Conservation (phyloP, 2,329 filamentous ascomycete species). For the Aspergillus clavatus region DNA sequence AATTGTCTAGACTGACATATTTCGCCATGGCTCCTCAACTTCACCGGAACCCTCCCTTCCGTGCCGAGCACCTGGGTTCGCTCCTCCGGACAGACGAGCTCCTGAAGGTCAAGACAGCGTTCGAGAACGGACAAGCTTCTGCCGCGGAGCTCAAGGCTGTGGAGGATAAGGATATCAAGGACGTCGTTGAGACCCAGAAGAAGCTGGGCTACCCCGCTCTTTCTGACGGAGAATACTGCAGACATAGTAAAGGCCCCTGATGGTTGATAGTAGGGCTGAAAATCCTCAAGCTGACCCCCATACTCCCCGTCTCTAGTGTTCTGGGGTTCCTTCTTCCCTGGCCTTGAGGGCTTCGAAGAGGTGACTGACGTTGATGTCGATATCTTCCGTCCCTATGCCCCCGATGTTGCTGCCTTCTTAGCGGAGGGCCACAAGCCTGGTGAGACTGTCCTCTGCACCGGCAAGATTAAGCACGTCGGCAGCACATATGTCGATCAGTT, state of each 20-base stretch:
- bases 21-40: slow-evolving; percentile 30
- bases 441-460: slow-evolving; percentile 53
- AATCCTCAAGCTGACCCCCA: background rate
- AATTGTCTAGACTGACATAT: too few species aligned
- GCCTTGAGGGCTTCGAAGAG: slow-evolving; percentile 52
- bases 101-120: slow-evolving; percentile 53
- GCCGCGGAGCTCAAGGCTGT: slow-evolving; percentile 55
- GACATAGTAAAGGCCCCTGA: slow-evolving; percentile 34
- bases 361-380: slow-evolving; percentile 45
- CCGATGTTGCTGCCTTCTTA: slow-evolving; percentile 59
- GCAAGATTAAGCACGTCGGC: slow-evolving; percentile 55
- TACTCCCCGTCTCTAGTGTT: slow-evolving; percentile 44
- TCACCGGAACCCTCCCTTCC: slow-evolving; percentile 55
- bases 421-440: slow-evolving; percentile 54
- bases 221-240: slow-evolving; percentile 64
- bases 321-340: slow-evolving; percentile 54
- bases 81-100: slow-evolving; percentile 62
- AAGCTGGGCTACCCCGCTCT: slow-evolving; percentile 59
- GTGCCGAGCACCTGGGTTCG: slow-evolving; percentile 69
- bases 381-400: slow-evolving; percentile 56
- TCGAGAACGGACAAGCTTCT: slow-evolving; percentile 52
- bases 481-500: slow-evolving; percentile 56
- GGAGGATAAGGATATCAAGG: slow-evolving; percentile 62
- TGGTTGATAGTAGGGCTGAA: background rate
- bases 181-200: slow-evolving; percentile 62